Percentiles rank a stretch among this genome's conserved stretches.
phyloP scores from a whole-genome alignment of 106 monocot species.

The Phalaenopsis aphrodite region DNA sequence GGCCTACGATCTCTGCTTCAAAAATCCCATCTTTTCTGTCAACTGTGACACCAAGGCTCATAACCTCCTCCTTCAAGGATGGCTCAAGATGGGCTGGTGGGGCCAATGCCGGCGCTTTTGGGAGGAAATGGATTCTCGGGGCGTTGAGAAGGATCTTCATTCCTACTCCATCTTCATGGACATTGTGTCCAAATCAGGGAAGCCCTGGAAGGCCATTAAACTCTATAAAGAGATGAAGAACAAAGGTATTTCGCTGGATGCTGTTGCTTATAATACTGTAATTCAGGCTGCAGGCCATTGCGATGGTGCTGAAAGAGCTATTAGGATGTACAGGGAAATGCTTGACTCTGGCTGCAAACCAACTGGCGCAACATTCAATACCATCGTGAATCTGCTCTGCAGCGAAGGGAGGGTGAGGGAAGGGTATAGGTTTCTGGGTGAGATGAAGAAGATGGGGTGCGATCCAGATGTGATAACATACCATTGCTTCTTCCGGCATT shows the following conservation, averaged over 20 bases:
- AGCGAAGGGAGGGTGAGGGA: constrained; percentile 59
- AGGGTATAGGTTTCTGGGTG: constrained; percentile 42
- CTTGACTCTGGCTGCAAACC: constrained; percentile 51
- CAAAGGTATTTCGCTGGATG: constrained; percentile 34
- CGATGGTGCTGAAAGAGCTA: constrained; percentile 51
- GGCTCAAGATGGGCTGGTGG: constrained; percentile 58
- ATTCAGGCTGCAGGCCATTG: constrained; percentile 54
- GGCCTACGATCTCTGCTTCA: constrained; percentile 51
- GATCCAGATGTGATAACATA: constrained; percentile 73
- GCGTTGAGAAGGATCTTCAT: constrained; percentile 60
- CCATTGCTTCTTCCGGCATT: constrained; percentile 72
- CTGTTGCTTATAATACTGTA: constrained; percentile 65
- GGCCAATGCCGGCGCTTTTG: constrained; percentile 47
- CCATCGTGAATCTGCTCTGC: constrained; percentile 66
- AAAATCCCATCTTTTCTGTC: constrained; percentile 26
- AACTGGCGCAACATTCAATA: constrained; percentile 56
- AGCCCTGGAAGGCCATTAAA: constrained; percentile 64
- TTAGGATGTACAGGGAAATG: constrained; percentile 69
- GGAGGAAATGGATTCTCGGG: constrained; percentile 43
- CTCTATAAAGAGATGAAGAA: constrained; percentile 60
- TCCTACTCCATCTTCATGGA: constrained; percentile 85
- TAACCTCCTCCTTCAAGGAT: constrained; percentile 83
- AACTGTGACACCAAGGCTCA: constrained; percentile 52
- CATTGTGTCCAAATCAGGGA: constrained; percentile 57
- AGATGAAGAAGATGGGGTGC: constrained; percentile 49